A percentile compares a stretch with the other conserved stretches of the same genome.
Conservation (phyloP, 2,329 filamentous ascomycete genomes). For the Verticillium dahliae region DNA sequence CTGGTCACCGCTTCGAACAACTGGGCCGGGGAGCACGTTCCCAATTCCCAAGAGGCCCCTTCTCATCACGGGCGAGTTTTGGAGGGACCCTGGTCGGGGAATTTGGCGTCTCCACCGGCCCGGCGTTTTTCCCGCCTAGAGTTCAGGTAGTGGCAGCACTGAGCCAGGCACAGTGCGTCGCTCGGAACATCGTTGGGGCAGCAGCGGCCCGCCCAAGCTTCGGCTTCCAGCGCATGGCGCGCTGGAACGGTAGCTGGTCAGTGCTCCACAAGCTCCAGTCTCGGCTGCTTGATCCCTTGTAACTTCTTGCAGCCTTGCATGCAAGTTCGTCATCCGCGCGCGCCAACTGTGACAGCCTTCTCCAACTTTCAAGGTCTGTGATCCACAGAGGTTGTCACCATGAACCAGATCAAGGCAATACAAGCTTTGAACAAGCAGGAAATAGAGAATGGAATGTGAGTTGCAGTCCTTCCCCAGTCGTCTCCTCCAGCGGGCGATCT, state of each 20-base stretch:
- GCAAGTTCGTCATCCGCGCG: background rate
- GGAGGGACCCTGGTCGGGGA: conserved; percentile 2
- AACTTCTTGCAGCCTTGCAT: conserved; percentile 8
- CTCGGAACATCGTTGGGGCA: too few species aligned
- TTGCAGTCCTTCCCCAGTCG: conserved; percentile 12
- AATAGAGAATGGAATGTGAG: conserved; percentile 78
- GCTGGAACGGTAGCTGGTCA: conserved; percentile 4
- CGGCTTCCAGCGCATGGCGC: conserved; percentile 7
- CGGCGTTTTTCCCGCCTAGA: conserved; percentile 9
- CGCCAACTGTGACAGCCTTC: background rate
- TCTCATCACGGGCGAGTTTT: conserved; percentile 1
- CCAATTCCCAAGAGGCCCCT: conserved; percentile 3
- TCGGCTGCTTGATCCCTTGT: background rate
- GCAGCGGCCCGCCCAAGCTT: background rate
- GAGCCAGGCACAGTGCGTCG: conserved; percentile 5
- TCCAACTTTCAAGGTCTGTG: background rate
- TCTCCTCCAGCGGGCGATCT: background rate
- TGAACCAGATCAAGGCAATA: conserved; percentile 93
- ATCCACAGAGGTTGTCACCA: conserved; percentile 31
- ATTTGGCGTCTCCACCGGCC: conserved; percentile 7
- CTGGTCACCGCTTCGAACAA: background rate
- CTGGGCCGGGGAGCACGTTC: background rate
- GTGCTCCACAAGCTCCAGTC: background rate
- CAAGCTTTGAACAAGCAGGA: conserved; percentile 91
- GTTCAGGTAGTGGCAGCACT: background rate